Conservation (phyloP, 2,329 filamentous ascomycete genomes). For the Epichloe amarillans region DNA sequence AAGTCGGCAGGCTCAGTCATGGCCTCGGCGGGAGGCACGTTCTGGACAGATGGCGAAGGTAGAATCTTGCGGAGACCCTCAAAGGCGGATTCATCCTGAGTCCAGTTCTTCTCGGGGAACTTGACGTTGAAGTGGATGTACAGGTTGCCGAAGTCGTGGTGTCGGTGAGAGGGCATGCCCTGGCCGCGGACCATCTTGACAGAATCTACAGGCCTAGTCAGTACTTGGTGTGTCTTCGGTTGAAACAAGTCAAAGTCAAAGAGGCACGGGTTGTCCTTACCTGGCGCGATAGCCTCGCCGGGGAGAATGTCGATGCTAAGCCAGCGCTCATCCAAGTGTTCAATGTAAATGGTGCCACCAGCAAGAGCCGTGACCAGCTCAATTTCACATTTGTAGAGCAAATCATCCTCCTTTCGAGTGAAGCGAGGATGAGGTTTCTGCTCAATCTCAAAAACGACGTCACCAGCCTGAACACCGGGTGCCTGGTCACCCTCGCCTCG, state of each 20-base stretch:
- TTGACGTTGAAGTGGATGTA: conserved; percentile 97
- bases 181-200: conserved; percentile 93
- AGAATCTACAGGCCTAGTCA: conserved; percentile 43
- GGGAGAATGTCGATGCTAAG: conserved; percentile 83
- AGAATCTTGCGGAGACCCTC: conserved; percentile 72
- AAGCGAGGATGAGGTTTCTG: conserved; percentile 97
- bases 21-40: conserved; percentile 60
- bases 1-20: conserved; percentile 87
- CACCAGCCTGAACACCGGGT: conserved; percentile 82
- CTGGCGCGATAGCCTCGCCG: conserved; percentile 85
- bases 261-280: conserved; percentile 36
- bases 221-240: neutral
- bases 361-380: conserved; percentile 90
- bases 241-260: too few species aligned
- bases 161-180: conserved; percentile 91
- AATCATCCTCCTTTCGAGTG: conserved; percentile 89
- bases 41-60: conserved; percentile 52
- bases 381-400: conserved; percentile 90
- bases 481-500: conserved; percentile 92
- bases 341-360: conserved; percentile 79
- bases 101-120: conserved; percentile 74
- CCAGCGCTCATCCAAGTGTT: conserved; percentile 97
- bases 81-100: conserved; percentile 54
- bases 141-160: conserved; percentile 91
- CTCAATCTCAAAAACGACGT: conserved; percentile 97